Conservation (phyloP, 2,329 filamentous ascomycete species). For the Cladosporium sphaerospermum region DNA sequence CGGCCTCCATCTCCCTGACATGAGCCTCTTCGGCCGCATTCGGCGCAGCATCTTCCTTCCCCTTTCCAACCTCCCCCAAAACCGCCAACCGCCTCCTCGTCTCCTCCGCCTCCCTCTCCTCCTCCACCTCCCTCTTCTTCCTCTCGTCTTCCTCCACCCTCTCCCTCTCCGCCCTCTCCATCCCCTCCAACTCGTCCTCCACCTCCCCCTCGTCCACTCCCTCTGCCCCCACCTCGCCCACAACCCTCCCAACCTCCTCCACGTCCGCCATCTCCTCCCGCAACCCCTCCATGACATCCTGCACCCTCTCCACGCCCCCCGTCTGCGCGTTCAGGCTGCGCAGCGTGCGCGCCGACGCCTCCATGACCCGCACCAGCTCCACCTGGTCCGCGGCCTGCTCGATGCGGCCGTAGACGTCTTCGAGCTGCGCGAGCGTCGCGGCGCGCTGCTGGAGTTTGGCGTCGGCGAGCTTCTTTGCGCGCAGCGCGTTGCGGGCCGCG, state of each 20-base stretch:
- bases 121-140: slow-evolving; percentile 45
- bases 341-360: slow-evolving; percentile 67
- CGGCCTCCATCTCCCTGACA: slow-evolving; percentile 3
- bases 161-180: slow-evolving; percentile 62
- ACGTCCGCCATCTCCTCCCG: slow-evolving; percentile 72
- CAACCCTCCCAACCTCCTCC: slow-evolving; percentile 73
- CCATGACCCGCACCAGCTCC: slow-evolving; percentile 76
- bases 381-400: slow-evolving; percentile 81
- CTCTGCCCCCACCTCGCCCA: slow-evolving; percentile 53
- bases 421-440: slow-evolving; percentile 70
- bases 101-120: slow-evolving; percentile 44
- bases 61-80: slow-evolving; percentile 18
- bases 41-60: background rate
- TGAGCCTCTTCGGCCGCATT: background rate
- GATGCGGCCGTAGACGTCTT: slow-evolving; percentile 75
- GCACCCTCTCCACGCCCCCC: slow-evolving; percentile 69
- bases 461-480: slow-evolving; percentile 77
- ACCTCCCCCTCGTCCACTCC: slow-evolving; percentile 73
- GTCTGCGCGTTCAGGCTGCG: slow-evolving; percentile 67
- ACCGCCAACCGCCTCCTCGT: slow-evolving; percentile 32
- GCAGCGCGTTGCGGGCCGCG: slow-evolving; percentile 70
- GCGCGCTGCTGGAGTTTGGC: slow-evolving; percentile 64
- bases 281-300: slow-evolving; percentile 67
- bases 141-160: slow-evolving; percentile 69
- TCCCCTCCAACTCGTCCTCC: slow-evolving; percentile 75